phyloP scores from a whole-genome alignment of 2,329 filamentous ascomycete genomes.

The Cladosporium colombiae region DNA sequence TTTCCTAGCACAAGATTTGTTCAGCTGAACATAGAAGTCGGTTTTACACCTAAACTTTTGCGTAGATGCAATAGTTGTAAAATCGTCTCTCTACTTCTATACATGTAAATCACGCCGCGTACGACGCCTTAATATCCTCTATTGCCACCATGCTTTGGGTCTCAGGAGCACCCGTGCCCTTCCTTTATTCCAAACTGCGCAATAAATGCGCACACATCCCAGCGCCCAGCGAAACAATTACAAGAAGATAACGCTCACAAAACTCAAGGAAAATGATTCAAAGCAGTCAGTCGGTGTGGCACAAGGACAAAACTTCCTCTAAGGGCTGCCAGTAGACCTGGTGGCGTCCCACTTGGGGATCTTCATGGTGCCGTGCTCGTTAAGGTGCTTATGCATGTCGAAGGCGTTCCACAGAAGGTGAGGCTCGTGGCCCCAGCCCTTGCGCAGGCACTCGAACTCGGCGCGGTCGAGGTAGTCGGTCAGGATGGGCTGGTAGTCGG shows the following conservation, averaged over 20 bases:
- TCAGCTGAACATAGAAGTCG: not conserved
- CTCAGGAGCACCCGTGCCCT: not conserved
- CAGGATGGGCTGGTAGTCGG: constrained; percentile 79
- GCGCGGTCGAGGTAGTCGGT: constrained; percentile 81
- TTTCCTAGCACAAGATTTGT: not conserved
- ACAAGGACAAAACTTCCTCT: not conserved
- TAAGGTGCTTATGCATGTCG: constrained; percentile 83
- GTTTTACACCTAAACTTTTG: not conserved
- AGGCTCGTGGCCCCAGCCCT: constrained; percentile 88
- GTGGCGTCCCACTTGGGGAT: constrained; percentile 60
- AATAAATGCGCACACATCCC: not conserved
- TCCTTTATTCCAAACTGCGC: not conserved
- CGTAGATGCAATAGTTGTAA: not conserved
- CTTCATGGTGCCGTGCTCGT: constrained; percentile 88
- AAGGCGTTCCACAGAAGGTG: constrained; percentile 84
- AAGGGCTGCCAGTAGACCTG: constrained; percentile 12
- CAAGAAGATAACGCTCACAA: constrained; percentile 6
- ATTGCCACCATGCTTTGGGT: not conserved
- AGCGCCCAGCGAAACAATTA: constrained; percentile 6
- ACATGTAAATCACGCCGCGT: not conserved
- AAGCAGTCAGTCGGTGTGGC: not conserved
- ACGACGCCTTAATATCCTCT: not conserved
- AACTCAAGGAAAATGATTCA: constrained; percentile 1
- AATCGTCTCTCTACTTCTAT: not conserved
- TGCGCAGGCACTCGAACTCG: constrained; percentile 80